Evolutionary conservation across 2,329 filamentous ascomycete species (phyloP), one percentile per base, ranked within the genome.

Genomic region (Macrophomina tecta): DNA sequence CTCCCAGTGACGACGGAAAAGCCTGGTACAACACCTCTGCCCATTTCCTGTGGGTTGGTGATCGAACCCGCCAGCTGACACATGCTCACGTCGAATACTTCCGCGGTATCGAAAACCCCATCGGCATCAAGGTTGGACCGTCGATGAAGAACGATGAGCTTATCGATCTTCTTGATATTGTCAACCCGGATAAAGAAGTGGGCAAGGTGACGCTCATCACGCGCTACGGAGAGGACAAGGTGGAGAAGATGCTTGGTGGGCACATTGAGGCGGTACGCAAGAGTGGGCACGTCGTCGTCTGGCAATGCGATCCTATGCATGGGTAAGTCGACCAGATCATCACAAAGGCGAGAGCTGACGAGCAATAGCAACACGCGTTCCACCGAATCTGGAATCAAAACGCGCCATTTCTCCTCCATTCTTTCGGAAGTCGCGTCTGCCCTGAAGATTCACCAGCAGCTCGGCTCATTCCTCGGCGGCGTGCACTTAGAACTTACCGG

Each of bases 251-350:
- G 69, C 86, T 99, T 0, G 92, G 93, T 0, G 84, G 82, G 8
- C 95, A 98, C 79, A 98, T 99, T 76, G 88, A 91, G 71, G 93
- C 92, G 45, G 94, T 99, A 32, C 91, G 95, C 78, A 85, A 85
- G 72, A 94, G 91, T 67, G 93, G 85, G 0, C 88, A 90, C 75
- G 73, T 85, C 28, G 93, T 97, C 4, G 92, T 97, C 72, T 98
- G 94, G 94, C 95, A 98, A 82, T 98, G 94, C 81, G 95, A 99
- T 80, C 95, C 95, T 28, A 99, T 99, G 95, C 95, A 99, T 81
- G 95, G 95, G 80, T 80, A 72, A 74, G 77, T 70, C 42, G 16
- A 45, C 16, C 52, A 8, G 28, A 49, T 12, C 9, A 6, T 6
- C 5, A 2, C n/a, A 36, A 28, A 23, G 6, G n/a, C 18, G 12